Percentiles rank a stretch among this genome's conserved stretches.
phyloP scores from a whole-genome alignment of 1,284 basidiomycete genomes.

The Agaricales sp. region DNA sequence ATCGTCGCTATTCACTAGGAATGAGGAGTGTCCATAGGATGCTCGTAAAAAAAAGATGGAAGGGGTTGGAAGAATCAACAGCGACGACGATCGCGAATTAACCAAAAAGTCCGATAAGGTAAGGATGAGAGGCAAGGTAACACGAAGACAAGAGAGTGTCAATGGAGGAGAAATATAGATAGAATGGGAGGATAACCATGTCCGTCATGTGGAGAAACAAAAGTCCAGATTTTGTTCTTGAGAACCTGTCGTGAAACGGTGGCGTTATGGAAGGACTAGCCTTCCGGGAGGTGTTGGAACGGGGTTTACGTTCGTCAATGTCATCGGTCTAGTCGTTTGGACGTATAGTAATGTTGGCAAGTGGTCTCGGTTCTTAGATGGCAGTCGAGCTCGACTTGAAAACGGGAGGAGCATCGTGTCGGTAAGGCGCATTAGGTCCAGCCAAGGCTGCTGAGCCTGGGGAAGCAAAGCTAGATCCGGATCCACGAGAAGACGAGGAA shows the following conservation, averaged over 20 bases:
- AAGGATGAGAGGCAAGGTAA: neutral
- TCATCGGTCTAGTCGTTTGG: neutral
- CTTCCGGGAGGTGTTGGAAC: neutral
- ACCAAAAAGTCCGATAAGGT: neutral
- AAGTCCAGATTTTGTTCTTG: neutral
- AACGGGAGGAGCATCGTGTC: constrained; percentile 10
- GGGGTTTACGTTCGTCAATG: neutral
- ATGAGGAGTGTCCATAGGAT: too few relatives aligned
- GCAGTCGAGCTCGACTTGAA: constrained; percentile 20
- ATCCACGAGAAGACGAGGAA: constrained; percentile 13
- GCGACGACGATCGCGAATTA: neutral
- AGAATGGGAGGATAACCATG: neutral
- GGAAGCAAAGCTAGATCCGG: constrained; percentile 21
- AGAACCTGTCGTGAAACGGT: neutral
- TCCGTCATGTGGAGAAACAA: neutral
- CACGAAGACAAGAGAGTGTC: neutral
- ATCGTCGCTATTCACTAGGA: neutral
- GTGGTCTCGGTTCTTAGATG: constrained; percentile 9
- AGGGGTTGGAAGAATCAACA: neutral
- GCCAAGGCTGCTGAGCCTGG: constrained; percentile 12
- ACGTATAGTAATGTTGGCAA: too few relatives aligned
- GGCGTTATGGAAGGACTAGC: neutral
- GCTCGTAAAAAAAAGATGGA: neutral
- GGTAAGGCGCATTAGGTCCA: constrained; percentile 7
- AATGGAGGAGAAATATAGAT: neutral